A percentile compares a stretch with the other conserved stretches of the same genome.
phyloP scores from a whole-genome alignment of 2,329 filamentous ascomycete species.

The Ceratocystis harringtonii region DNA sequence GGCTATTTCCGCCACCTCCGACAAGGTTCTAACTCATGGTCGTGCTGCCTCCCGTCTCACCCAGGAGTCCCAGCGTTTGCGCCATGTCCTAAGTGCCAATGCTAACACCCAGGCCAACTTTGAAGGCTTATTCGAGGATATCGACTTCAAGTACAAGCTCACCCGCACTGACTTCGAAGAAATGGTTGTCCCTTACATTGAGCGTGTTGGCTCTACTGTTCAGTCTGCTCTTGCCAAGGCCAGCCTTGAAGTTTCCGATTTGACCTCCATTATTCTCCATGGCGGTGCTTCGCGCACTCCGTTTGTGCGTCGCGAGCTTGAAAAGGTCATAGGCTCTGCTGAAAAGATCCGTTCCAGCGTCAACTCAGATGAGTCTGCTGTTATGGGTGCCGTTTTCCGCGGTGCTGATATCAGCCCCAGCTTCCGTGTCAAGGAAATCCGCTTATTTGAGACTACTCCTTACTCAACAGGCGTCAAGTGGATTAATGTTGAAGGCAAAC shows the following conservation, averaged over 20 bases:
- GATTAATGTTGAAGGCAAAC: conserved; percentile 50
- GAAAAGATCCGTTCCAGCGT: conserved; percentile 85
- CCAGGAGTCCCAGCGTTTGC: conserved; percentile 76
- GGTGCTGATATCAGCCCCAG: conserved; percentile 82
- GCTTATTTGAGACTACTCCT: conserved; percentile 57
- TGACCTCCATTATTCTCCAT: conserved; percentile 85
- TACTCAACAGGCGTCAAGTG: conserved; percentile 68
- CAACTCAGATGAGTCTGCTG: conserved; percentile 91
- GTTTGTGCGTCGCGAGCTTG: conserved; percentile 81
- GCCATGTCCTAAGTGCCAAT: conserved; percentile 89
- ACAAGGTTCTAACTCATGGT: conserved; percentile 57
- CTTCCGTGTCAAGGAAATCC: conserved; percentile 96
- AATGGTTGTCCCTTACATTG: conserved; percentile 51
- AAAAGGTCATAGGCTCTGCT: conserved; percentile 53
- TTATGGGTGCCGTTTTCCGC: conserved; percentile 90
- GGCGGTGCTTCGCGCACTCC: conserved; percentile 82
- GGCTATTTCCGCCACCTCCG: conserved; percentile 45
- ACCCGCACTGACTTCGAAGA: conserved; percentile 66
- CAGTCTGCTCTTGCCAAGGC: conserved; percentile 60
- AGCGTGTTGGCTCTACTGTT: conserved; percentile 54
- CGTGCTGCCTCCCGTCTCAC: conserved; percentile 78
- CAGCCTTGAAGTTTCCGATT: conserved; percentile 54
- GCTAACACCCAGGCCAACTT: conserved; percentile 65
- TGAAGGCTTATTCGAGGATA: conserved; percentile 78
- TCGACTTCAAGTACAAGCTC: conserved; percentile 89